Conservation (phyloP, 2,329 filamentous ascomycete species). For the Thyridium curvatum region DNA sequence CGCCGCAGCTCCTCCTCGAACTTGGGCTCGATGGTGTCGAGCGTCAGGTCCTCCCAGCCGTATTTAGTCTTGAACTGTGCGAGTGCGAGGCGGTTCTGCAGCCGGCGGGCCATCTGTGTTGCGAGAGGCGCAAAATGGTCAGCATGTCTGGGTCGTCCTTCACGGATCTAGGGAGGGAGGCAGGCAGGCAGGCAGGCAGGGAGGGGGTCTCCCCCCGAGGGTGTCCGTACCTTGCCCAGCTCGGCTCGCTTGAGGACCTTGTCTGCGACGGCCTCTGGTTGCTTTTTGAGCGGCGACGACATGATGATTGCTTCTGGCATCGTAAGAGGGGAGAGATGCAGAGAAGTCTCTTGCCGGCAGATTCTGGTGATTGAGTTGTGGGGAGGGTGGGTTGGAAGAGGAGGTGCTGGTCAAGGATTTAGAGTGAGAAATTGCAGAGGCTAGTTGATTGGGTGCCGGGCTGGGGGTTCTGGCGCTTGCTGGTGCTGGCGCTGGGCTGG, state of each 20-base stretch:
- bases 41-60: conserved; percentile 85
- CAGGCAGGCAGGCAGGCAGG: neutral
- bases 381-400: conserved; percentile 5
- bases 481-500: conserved; percentile 12
- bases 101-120: conserved; percentile 79
- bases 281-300: conserved; percentile 57
- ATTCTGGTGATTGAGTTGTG: conserved; percentile 7
- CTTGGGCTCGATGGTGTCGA: conserved; percentile 80
- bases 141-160: conserved; percentile 9
- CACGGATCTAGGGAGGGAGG: neutral
- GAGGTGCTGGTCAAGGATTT: conserved; percentile 8
- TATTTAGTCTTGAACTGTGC: conserved; percentile 97
- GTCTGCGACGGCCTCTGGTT: conserved; percentile 59
- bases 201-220: neutral
- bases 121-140: conserved; percentile 12
- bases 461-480: conserved; percentile 20
- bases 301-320: conserved; percentile 33
- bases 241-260: conserved; percentile 67
- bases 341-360: neutral
- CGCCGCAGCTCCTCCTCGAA: conserved; percentile 73
- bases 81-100: conserved; percentile 90
- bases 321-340: neutral
- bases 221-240: conserved; percentile 61
- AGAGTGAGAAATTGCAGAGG: conserved; percentile 15
- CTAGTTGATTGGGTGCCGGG: conserved; percentile 19